Evolutionary conservation across 371 early-diverging fungal species (phyloP), one percentile per base, ranked within the genome.

Genomic region (Haplosporangium sp.): DNA sequence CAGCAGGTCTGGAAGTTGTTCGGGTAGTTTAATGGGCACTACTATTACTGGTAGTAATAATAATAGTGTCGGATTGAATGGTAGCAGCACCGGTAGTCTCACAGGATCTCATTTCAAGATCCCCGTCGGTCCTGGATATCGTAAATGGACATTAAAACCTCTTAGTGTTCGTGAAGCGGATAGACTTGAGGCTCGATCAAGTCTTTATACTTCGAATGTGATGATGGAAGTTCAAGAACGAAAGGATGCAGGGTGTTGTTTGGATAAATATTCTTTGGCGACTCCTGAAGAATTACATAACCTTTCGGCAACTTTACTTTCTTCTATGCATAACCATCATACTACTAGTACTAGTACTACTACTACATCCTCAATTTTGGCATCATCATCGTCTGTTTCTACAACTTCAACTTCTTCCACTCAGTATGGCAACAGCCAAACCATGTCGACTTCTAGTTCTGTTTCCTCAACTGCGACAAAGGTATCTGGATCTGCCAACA

Each of bases 131-230:
- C 81, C 81, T 15, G 81, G 81, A 13, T 79, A 79, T n/a, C 66
- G 81, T 17, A 79, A 79, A 38, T 79, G 81, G 81, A 79, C 75
- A n/a, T 60, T 79, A 6, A 79, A 79, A 39, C 81, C 81, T 1
- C 65, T 79, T 62, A 74, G 71, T 38, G 81, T 79, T 1, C 81
- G 81, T 3, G 81, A 79, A 20, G 81, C 81, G 6, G 81, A 79
- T 45, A 40, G 75, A 13, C 65, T 79, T 0, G 81, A 79, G 53
- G 81, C 81, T 13, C 71, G 81, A 6, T 79, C 75, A 17, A 68
- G 61, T 10, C 50, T 79, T 17, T 74, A 68, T 44, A 68, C 64
- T 7, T 79, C 71, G 4, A 79, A 63, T 39, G 45, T 71, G 72
- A 71, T 74, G 65, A 74, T 79, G 75, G 81, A 79, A 52, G 68